phyloP scores from a whole-genome alignment of 441 rosid genomes.

The Gossypium lobatum region DNA sequence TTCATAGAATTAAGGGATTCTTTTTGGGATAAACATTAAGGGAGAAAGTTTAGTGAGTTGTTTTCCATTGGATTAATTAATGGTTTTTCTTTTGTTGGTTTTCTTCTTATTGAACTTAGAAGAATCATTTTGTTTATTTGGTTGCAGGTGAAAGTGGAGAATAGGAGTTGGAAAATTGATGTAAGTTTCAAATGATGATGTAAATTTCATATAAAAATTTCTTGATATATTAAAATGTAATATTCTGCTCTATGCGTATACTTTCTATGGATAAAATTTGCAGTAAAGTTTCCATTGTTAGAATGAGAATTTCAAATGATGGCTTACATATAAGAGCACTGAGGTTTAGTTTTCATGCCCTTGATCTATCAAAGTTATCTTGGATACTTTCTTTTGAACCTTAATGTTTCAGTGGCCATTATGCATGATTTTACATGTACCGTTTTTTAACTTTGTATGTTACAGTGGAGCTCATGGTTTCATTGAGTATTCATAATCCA shows the following conservation, averaged over 20 bases:
- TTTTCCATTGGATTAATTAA: not conserved
- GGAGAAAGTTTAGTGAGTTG: not conserved
- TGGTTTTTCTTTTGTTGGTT: not conserved
- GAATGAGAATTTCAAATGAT: not conserved
- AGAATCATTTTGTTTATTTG: slow-evolving; percentile 8
- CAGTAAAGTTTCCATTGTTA: not conserved
- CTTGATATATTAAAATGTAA: not conserved
- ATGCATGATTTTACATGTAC: not conserved
- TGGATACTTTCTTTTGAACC: not conserved
- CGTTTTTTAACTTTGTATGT: not conserved
- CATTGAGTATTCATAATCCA: not conserved
- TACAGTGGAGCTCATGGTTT: not conserved
- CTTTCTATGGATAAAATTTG: not conserved
- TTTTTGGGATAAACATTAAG: not conserved
- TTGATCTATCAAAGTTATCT: not conserved
- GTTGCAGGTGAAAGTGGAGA: slow-evolving; percentile 94
- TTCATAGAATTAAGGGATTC: not conserved
- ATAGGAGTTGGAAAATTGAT: slow-evolving; percentile 77
- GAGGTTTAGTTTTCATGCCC: not conserved
- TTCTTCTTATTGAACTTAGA: not conserved
- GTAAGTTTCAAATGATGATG: slow-evolving; percentile 35
- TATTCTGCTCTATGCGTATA: not conserved
- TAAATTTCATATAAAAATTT: not conserved
- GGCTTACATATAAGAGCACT: not conserved
- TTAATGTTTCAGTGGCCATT: not conserved